A percentile compares a stretch with the other conserved stretches of the same genome.
Evolutionary conservation across 495 filamentous ascomycete genomes (phyloP).

Genomic region (Oidiodendron maius): DNA sequence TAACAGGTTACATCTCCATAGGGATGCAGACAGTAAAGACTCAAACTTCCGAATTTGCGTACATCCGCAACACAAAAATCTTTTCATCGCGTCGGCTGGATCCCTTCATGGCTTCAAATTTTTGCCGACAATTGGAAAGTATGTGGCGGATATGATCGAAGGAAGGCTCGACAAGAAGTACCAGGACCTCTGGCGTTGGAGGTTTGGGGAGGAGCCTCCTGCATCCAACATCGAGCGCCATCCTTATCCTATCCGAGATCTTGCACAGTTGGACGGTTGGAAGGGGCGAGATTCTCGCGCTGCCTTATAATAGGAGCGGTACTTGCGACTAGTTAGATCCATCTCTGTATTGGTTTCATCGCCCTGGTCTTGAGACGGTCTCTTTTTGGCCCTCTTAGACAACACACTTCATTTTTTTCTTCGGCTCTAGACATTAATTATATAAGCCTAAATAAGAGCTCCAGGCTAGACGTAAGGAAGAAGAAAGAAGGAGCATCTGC

Average conservation of each 20-base stretch:
- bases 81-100: neutral
- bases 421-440: too few relatives aligned
- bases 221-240: neutral
- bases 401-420: too few relatives aligned
- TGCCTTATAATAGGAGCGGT: too few relatives aligned
- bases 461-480: too few relatives aligned
- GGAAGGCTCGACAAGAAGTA: neutral
- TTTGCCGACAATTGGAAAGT: slow-evolving; percentile 1
- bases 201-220: too few relatives aligned
- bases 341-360: too few relatives aligned
- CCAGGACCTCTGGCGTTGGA: neutral
- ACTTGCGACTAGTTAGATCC: too few relatives aligned
- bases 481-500: too few relatives aligned
- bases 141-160: slow-evolving; percentile 2
- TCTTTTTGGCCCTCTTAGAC: too few relatives aligned
- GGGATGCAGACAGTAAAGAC: neutral
- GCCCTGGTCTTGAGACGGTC: too few relatives aligned
- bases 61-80: neutral
- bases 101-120: neutral
- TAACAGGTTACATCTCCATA: neutral
- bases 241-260: neutral
- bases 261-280: neutral
- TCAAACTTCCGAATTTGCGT: neutral
- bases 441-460: too few relatives aligned
- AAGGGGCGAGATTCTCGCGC: neutral